Conservation (phyloP, 1,284 basidiomycete genomes). For the Naganishia liquefaciens region DNA sequence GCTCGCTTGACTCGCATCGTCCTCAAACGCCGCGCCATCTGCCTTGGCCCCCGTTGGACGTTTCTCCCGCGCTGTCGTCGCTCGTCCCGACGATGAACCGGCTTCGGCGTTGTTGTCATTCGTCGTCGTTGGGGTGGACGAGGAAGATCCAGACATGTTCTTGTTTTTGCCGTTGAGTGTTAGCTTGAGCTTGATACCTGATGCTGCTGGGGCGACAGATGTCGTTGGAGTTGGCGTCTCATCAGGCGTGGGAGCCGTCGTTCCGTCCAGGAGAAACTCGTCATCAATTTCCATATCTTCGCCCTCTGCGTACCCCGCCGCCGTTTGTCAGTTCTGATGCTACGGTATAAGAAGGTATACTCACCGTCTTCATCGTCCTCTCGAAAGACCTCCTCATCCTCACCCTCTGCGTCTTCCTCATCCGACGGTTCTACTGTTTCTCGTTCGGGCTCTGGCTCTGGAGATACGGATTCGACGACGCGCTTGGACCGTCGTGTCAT, state of each 20-base stretch:
- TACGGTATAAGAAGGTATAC: neutral
- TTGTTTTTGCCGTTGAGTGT: slow-evolving; percentile 22
- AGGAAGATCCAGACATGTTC: slow-evolving; percentile 5
- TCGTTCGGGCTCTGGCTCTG: slow-evolving; percentile 20
- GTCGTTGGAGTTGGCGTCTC: slow-evolving; percentile 11
- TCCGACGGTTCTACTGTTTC: slow-evolving; percentile 7
- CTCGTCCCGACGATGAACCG: slow-evolving; percentile 3
- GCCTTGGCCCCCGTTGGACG: slow-evolving; percentile 8
- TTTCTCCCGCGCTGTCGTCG: slow-evolving; percentile 18
- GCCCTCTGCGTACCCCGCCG: neutral
- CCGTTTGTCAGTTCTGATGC: neutral
- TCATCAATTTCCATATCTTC: slow-evolving; percentile 33
- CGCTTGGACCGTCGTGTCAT: slow-evolving; percentile 32
- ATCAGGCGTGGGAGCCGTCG: neutral
- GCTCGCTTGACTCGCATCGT: slow-evolving; percentile 26
- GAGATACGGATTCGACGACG: slow-evolving; percentile 30
- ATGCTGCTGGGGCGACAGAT: neutral
- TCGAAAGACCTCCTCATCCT: slow-evolving; percentile 3
- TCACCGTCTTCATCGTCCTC: slow-evolving; percentile 24
- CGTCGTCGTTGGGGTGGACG: slow-evolving; percentile 8
- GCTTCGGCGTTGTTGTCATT: slow-evolving; percentile 2
- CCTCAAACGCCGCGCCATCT: slow-evolving; percentile 24
- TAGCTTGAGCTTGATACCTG: slow-evolving; percentile 25
- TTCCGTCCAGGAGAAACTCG: slow-evolving; percentile 12
- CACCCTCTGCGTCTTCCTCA: slow-evolving; percentile 6